Base-by-base conservation (phyloP, 495 filamentous ascomycete species). In the Penicillium cinerascens region DNA sequence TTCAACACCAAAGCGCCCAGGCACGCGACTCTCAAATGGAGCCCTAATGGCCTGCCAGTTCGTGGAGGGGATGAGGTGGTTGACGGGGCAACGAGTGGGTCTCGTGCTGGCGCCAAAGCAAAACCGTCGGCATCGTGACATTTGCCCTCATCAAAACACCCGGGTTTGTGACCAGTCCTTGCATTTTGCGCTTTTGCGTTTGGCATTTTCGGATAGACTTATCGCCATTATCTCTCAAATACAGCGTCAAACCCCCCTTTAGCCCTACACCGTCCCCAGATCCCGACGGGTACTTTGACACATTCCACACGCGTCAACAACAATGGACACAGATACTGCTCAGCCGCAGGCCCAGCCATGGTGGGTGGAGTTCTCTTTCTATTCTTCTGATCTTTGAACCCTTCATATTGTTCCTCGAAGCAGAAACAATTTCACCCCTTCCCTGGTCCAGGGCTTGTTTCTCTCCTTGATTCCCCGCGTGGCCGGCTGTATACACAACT, bases 301-400 rank as follows among this genome's bases (percentile, higher is more conserved):
- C 63, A 66, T 66, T 66, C 63, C 60, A 47, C 56, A 23, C 60
- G 60, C 47, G 63, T 56, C 54, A 53, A 63, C 51, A 61, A 61
- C 53, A 49, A 66, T 66, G 63, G 49, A 37, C 35, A 59, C 48
- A 21, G 50, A 59, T 35, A 47, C 56, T 39, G 53, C 59, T 43
- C 48, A 43, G 36, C 37, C 56, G 40, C 59, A 49, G 50, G 49
- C 58, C 21, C 63, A 63, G 51, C 20, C 41, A 58, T 46, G 57
- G 63, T 66, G 51, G 40, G 63, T 61, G 38, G 10, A 6, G 1
- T 52, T 45, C 23, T 29, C 33, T 44, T 29, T 20, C 35, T 25
- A 20, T 35, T 43, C 16, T 3, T 27, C 23, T 2, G 1, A n/a
- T 25, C 22, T 13, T 20, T 33, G 13, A 17, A 18, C 22, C 16